Evolutionary conservation across 1,139 yeast species (phyloP).

Genomic region (Candida sojae): DNA sequence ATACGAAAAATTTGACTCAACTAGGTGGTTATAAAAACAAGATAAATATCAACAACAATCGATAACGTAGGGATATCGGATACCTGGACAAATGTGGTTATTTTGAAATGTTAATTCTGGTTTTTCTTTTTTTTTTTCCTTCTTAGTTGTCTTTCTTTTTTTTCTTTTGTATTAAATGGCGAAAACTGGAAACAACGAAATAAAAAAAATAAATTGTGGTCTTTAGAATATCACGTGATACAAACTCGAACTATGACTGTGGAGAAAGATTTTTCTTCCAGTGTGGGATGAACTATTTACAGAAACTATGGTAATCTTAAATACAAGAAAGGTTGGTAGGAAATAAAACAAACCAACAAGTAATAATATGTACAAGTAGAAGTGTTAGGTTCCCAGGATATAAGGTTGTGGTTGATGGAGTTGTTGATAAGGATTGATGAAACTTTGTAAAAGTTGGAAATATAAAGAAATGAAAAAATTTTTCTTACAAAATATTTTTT

Average conservation of each 20-base stretch:
- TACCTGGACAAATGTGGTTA: background rate
- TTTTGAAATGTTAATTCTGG: background rate
- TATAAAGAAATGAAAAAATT: no score
- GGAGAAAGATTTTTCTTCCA: background rate
- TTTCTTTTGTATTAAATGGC: background rate
- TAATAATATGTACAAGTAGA: background rate
- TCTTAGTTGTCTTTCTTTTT: background rate
- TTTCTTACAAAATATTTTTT: no score
- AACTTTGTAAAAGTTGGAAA: no score
- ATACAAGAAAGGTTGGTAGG: background rate
- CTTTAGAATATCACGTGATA: background rate
- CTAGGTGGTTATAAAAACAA: no score
- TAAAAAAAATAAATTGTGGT: background rate
- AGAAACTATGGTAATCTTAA: background rate
- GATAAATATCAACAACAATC: no score
- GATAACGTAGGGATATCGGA: conserved; percentile 2
- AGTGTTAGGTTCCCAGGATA: background rate
- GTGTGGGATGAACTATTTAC: background rate
- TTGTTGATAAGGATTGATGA: no score
- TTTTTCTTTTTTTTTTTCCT: background rate
- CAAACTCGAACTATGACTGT: background rate
- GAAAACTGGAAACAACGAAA: background rate
- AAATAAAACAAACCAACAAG: background rate
- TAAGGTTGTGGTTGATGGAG: background rate
- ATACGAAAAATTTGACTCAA: no score